These are phyloP conservation scores for Moringa oleifera DNA, from an alignment of 345 rosid species.

Conservation along the genomic window DNA sequence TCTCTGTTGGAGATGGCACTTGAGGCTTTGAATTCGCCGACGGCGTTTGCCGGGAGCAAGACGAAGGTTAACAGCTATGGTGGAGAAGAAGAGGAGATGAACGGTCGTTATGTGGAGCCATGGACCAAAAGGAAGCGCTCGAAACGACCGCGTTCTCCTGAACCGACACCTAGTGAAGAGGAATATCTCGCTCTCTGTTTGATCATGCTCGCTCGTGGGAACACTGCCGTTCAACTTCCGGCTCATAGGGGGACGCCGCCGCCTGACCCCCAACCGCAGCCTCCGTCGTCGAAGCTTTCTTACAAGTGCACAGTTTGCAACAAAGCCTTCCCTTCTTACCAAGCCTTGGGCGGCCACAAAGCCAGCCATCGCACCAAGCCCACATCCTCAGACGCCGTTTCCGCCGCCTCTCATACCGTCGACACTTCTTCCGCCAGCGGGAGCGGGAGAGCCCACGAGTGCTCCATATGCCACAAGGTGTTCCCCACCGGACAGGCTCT, in stretches of 20 bases:
- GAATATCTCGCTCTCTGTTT: slow-evolving; percentile 81
- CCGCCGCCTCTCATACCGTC: slow-evolving; percentile 8
- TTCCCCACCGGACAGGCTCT: slow-evolving; percentile 93
- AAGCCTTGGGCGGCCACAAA: slow-evolving; percentile 94
- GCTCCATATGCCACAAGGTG: slow-evolving; percentile 84
- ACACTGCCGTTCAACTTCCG: background rate
- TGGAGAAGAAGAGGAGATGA: slow-evolving; percentile 19
- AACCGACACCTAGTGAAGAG: slow-evolving; percentile 44
- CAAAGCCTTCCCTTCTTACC: slow-evolving; percentile 81
- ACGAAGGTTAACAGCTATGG: slow-evolving; percentile 1
- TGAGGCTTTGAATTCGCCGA: slow-evolving; percentile 56
- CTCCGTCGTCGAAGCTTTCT: slow-evolving; percentile 25
- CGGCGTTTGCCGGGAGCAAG: slow-evolving; percentile 4
- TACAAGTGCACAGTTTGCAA: slow-evolving; percentile 77
- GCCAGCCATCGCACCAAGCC: slow-evolving; percentile 90
- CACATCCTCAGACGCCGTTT: slow-evolving; percentile 12
- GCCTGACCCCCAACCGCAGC: no score
- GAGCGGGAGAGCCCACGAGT: slow-evolving; percentile 67
- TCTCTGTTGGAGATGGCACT: slow-evolving; percentile 47
- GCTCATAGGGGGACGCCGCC: no score
- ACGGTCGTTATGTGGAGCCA: slow-evolving; percentile 34
- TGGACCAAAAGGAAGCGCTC: slow-evolving; percentile 74
- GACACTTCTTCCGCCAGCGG: slow-evolving; percentile 16
- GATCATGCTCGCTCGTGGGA: slow-evolving; percentile 69
- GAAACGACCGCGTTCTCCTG: slow-evolving; percentile 35